These are phyloP conservation scores for Solanum hybrid DNA, from an alignment of 305 asterid species.

Conservation along the genomic window DNA sequence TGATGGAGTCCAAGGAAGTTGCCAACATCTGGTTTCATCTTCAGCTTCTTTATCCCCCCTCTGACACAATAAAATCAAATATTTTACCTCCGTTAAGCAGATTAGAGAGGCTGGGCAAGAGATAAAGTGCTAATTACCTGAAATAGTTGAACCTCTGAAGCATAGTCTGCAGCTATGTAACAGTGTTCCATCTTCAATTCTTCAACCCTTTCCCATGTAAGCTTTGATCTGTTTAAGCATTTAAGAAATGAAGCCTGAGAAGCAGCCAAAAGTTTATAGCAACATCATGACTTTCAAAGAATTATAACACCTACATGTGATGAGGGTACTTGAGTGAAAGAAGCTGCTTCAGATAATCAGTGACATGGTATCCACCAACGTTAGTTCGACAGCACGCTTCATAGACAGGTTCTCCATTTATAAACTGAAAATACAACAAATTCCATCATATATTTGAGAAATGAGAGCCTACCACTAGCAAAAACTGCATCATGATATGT, in stretches of 20 bases:
- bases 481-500: neutral
- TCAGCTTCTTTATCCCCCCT: constrained; percentile 73
- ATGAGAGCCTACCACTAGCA: neutral
- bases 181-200: constrained; percentile 98
- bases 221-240: constrained; percentile 54
- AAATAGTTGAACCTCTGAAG: constrained; percentile 68
- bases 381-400: constrained; percentile 92
- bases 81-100: constrained; percentile 1
- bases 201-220: constrained; percentile 97
- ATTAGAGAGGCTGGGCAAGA: constrained; percentile 5
- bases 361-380: constrained; percentile 91
- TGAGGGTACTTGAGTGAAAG: constrained; percentile 93
- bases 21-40: constrained; percentile 83
- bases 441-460: neutral
- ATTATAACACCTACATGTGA: constrained; percentile 60
- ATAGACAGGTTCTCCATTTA: constrained; percentile 87
- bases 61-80: constrained; percentile 26
- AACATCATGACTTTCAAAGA: constrained; percentile 1
- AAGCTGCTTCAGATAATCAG: constrained; percentile 94
- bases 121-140: constrained; percentile 37
- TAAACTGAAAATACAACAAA: constrained; percentile 44
- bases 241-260: neutral
- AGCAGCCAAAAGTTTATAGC: constrained; percentile 9
- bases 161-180: constrained; percentile 71
- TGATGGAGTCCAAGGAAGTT: constrained; percentile 92